phyloP scores from a whole-genome alignment of 2,329 filamentous ascomycete species.

The Trichoderma harzianum region DNA sequence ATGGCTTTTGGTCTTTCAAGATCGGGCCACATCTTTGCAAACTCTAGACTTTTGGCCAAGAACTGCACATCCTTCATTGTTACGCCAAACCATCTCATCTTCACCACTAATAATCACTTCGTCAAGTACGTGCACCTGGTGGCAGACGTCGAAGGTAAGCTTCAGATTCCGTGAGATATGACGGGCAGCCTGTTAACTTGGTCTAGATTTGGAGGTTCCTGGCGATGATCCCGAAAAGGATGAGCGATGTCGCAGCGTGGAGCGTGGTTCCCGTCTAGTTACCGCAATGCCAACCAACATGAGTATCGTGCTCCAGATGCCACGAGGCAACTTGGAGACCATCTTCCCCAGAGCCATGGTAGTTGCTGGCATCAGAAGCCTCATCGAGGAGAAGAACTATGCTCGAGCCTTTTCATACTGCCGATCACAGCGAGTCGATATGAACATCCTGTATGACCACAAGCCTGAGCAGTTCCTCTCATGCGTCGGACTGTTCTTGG shows the following conservation, averaged over 20 bases:
- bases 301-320: conserved; percentile 88
- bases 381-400: conserved; percentile 79
- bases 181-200: conserved; percentile 23
- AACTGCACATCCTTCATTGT: conserved; percentile 90
- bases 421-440: conserved; percentile 88
- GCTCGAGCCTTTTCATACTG: conserved; percentile 81
- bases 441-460: conserved; percentile 96
- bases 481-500: conserved; percentile 72
- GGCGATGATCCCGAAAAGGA: conserved; percentile 86
- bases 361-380: conserved; percentile 78
- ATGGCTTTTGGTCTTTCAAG: conserved; percentile 64
- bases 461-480: conserved; percentile 80
- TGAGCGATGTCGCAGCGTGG: conserved; percentile 86
- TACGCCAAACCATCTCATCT: conserved; percentile 78
- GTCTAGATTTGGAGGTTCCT: conserved; percentile 72
- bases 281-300: conserved; percentile 87
- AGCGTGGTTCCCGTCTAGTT: conserved; percentile 81
- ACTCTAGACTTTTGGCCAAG: conserved; percentile 68
- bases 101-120: conserved; percentile 88
- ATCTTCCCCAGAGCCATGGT: conserved; percentile 92
- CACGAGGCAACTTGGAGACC: conserved; percentile 90
- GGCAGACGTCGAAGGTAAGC: conserved; percentile 59
- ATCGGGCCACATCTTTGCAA: conserved; percentile 75
- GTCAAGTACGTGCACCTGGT: conserved; percentile 87
- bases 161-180: not conserved